Evolutionary conservation across 768 basidiomycete genomes (phyloP), one percentile per base, ranked within the genome.

Genomic region (Cyclocybe aegerita): DNA sequence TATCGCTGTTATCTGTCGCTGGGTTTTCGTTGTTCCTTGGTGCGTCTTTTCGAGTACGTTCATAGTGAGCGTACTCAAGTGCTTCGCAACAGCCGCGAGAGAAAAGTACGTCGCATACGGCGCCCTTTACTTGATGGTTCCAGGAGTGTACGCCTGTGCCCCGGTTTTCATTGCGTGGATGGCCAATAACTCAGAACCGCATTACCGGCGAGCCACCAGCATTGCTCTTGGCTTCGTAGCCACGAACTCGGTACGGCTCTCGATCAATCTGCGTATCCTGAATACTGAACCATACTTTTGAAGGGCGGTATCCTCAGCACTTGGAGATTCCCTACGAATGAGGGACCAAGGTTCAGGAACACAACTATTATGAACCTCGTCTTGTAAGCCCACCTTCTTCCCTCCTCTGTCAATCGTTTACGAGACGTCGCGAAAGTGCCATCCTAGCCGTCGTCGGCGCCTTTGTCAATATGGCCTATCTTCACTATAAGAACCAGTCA

Each of bases 231-330:
- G 65, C 7, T 70, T 70, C 43, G 60, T 70, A 34, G 69, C 67
- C 0, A 69, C 70, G 5, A 72, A 72, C 45, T 56, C 64, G 17
- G 70, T 69, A 45, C 48, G 66, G 55, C 10, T 4, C 16, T 46
- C 12, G 8, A 5, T 12, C 7, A 16, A 32, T 42, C 14, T 7
- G 1, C 37, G 16, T 39, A 65, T 35, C 45, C 57, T 42, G 62
- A 62, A 38, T 53, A 12, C 17, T 23, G 23, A 23, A 23, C 43
- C 49, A 31, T 32, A 9, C 1, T n/a, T 10, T 43, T 31, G 1
- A 32, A 73, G 70, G 71, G 71, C 15, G 71, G 72, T 17, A 71
- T 72, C 23, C 56, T 70, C 23, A 73, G 70, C 50, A 72, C 72
- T 4, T 73, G 70, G 72, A 56, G 66, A 8, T 71, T 68, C 59